These are phyloP conservation scores for Viola odorata DNA, from an alignment of 345 rosid species.

Conservation along the genomic window DNA sequence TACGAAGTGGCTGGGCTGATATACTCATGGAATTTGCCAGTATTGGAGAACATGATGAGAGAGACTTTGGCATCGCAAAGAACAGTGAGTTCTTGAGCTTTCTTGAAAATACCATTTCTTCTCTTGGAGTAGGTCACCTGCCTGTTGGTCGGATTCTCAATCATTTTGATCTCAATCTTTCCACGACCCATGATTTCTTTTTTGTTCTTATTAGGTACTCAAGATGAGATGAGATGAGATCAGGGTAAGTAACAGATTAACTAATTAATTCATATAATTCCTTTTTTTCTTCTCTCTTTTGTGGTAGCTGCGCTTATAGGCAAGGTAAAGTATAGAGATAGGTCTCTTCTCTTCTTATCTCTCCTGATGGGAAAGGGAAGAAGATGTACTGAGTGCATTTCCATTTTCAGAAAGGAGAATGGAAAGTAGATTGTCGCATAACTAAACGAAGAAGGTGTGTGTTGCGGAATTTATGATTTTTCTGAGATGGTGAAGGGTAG, in stretches of 20 bases:
- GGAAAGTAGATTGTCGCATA: slow-evolving; percentile 29
- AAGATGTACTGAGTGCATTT: slow-evolving; percentile 3
- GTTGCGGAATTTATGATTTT: neutral
- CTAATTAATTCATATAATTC: neutral
- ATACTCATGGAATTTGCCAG: slow-evolving; percentile 44
- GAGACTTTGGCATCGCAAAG: slow-evolving; percentile 70
- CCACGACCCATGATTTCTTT: slow-evolving; percentile 46
- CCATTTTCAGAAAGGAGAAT: slow-evolving; percentile 13
- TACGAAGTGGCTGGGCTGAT: slow-evolving; percentile 45
- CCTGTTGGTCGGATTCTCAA: slow-evolving; percentile 55
- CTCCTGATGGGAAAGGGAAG: slow-evolving; percentile 1
- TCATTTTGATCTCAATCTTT: slow-evolving; percentile 57
- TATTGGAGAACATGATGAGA: slow-evolving; percentile 47
- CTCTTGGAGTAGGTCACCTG: slow-evolving; percentile 65
- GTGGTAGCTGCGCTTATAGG: neutral
- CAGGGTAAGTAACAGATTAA: too few species aligned
- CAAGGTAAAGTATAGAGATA: neutral
- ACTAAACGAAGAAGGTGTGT: slow-evolving; percentile 13
- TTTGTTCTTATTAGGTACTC: neutral
- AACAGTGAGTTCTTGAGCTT: slow-evolving; percentile 58
- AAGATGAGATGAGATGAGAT: too few species aligned
- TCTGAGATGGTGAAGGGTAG: slow-evolving; percentile 3
- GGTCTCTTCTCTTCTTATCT: neutral
- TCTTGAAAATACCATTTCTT: slow-evolving; percentile 55
- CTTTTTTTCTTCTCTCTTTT: neutral